Evolutionary conservation across 495 filamentous ascomycete genomes (phyloP).

Genomic region (Ascobolus immersus): DNA sequence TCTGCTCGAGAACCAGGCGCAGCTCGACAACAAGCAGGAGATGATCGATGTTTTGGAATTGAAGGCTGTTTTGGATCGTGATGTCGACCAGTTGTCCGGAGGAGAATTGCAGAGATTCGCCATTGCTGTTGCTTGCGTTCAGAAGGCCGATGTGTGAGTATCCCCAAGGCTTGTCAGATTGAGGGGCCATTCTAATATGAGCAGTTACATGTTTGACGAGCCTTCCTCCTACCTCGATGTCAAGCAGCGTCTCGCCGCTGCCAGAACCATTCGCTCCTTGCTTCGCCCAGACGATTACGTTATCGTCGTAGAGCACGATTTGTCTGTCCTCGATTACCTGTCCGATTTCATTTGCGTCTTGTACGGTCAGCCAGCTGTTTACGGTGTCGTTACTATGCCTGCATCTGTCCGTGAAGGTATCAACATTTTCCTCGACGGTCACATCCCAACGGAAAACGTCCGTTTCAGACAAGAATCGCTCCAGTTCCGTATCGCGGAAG

Average conservation of each 20-base stretch:
- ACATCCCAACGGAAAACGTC: slow-evolving; percentile 93
- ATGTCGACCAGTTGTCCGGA: slow-evolving; percentile 71
- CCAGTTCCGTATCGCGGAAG: slow-evolving; percentile 84
- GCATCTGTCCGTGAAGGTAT: slow-evolving; percentile 94
- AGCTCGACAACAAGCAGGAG: slow-evolving; percentile 59
- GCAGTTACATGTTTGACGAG: slow-evolving; percentile 95
- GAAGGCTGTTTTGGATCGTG: slow-evolving; percentile 60
- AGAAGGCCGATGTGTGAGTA: slow-evolving; percentile 75
- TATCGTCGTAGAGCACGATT: slow-evolving; percentile 95
- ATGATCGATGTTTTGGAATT: slow-evolving; percentile 72
- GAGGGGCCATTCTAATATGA: slow-evolving; percentile 4
- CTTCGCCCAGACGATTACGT: slow-evolving; percentile 78
- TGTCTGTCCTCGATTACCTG: slow-evolving; percentile 91
- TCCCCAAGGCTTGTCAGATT: not conserved
- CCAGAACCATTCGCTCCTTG: slow-evolving; percentile 70
- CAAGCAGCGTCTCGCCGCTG: slow-evolving; percentile 85
- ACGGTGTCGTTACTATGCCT: slow-evolving; percentile 94
- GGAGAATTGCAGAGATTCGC: slow-evolving; percentile 96
- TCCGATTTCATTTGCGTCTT: slow-evolving; percentile 96
- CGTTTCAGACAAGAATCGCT: slow-evolving; percentile 94
- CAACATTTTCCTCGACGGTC: slow-evolving; percentile 96
- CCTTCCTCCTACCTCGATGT: slow-evolving; percentile 96
- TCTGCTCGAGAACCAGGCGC: slow-evolving; percentile 44
- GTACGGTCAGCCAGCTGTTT: slow-evolving; percentile 81
- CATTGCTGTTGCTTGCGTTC: slow-evolving; percentile 82